Evolutionary conservation across 305 asterid species (phyloP), one percentile per base, ranked within the genome.

Genomic region (Galium porrigens): DNA sequence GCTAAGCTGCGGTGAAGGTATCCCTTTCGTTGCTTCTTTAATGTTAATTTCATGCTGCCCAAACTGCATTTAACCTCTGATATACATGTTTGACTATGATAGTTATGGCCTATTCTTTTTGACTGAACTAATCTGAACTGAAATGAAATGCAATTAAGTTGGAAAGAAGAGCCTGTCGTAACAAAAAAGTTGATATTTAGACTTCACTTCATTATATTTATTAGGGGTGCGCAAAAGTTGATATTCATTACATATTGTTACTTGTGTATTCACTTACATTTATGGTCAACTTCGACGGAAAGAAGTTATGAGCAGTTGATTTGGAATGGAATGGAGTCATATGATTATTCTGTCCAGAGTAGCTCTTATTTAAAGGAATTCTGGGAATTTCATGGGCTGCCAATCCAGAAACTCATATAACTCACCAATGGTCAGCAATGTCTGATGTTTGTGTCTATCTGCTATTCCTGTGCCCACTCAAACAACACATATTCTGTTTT

Each of bases 1-100:
- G 75, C 94, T 85, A 51, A 82, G 86, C 62, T 85, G 94, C 44
- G 94, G 86, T 69, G 89, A 85, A 85, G 94, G 87, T 85, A 59
- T n/a, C 6, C 17, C 12, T 8, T n/a, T 32, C 10, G 0, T 4
- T 29, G 8, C 4, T 4, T 36, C 2, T 33, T 18, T 1, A 6
- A 4, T 18, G 52, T 9, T 15, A 3, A 18, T 39, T 22, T 22
- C 36, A 20, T 48, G 27, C 32, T 3, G 17, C 37, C 15, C 8
- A 14, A 30, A 29, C 17, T 29, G 51, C 4, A 15, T 4, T 3
- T 12, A 34, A 6, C 2, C 12, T 6, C 11, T 37, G 44, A 6
- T 8, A 37, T 0, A 6, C 44, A 37, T 12, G 51, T 44, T 14
- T 44, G 18, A 12, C 51, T 37, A 8, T 37, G 6, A 37, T 37